Evolutionary conservation across 164 flowering plant species (phyloP), one percentile per base, ranked within the genome.

Genomic region (Sextonia rubra): DNA sequence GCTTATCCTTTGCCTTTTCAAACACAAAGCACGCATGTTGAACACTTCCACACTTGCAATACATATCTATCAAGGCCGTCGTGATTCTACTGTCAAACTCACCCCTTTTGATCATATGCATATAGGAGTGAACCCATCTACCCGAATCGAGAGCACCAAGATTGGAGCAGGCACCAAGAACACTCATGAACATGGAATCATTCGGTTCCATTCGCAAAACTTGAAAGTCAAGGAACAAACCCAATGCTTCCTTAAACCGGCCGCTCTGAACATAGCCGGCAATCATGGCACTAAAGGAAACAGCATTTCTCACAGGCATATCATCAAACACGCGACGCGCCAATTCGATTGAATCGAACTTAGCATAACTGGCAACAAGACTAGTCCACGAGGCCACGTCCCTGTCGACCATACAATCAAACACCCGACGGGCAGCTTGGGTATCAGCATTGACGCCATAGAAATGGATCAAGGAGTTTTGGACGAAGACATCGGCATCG

Each of bases 21-120:
- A 83, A 79, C 52, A 81, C 76, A 17, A 6, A 6, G 22, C 77
- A 0, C 0, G 82, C 86, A 26, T 74, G 60, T 55, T 58, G 58
- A 8, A 79, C 44, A 66, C 79, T 77, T 23, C 85, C 83, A 62
- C 85, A 83, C 71, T 81, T 81, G 69, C 77, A 79, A 58, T 79
- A 83, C 83, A 83, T 79, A 66, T 79, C 85, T 29, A 81, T 81
- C 56, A 80, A 62, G 20, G 82, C 82, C 4, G 85, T 78, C n/a
- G 60, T 70, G 24, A 79, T 76, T 58, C 69, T 73, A 48, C 68
- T 62, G 63, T 83, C 83, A 26, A 75, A 75, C 49, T 61, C 47
- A 18, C 30, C 47, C 49, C 75, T 72, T 27, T 77, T 77, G 55
- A 60, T 71, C 60, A 71, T 65, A 0, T 67, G 64, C 15, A 27